Percentiles rank a stretch among this genome's conserved stretches.
Conservation (phyloP, 306 rosid species). For the Vigna nakashimae region DNA sequence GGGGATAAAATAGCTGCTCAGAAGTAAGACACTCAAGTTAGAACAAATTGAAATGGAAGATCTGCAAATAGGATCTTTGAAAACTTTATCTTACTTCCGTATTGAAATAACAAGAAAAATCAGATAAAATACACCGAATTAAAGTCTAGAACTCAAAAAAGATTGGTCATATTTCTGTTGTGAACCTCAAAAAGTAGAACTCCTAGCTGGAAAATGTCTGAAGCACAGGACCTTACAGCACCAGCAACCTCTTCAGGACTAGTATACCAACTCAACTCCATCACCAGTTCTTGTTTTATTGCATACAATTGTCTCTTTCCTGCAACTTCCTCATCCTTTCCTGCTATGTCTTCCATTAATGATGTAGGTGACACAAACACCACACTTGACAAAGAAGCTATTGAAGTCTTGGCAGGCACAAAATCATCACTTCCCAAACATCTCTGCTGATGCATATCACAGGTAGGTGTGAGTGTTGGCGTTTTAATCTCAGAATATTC, state of each 20-base stretch:
- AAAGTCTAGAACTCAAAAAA: not conserved
- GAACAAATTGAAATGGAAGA: conserved; percentile 1
- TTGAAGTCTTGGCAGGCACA: conserved; percentile 49
- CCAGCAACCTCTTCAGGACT: conserved; percentile 82
- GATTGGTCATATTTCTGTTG: conserved; percentile 14
- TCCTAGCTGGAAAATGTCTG: conserved; percentile 78
- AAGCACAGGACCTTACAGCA: conserved; percentile 66
- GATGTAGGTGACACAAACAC: conserved; percentile 58
- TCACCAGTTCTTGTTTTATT: conserved; percentile 66
- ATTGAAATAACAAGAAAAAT: conserved; percentile 22
- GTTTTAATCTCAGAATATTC: conserved; percentile 49
- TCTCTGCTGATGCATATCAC: conserved; percentile 46
- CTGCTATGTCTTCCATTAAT: conserved; percentile 59
- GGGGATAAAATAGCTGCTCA: conserved; percentile 82
- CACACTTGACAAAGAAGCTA: conserved; percentile 59
- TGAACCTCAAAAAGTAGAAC: conserved; percentile 91
- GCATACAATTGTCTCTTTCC: conserved; percentile 72
- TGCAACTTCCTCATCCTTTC: conserved; percentile 57
- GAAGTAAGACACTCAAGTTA: conserved; percentile 50
- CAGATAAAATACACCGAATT: not conserved
- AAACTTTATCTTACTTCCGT: conserved; percentile 14
- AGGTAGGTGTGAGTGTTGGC: conserved; percentile 44
- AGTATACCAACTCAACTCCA: conserved; percentile 81
- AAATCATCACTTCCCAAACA: conserved; percentile 55
- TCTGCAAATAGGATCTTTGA: not conserved